Evolutionary conservation across 805 yeast species (phyloP).

Genomic region (Schwanniomyces pseudopolymorphus): DNA sequence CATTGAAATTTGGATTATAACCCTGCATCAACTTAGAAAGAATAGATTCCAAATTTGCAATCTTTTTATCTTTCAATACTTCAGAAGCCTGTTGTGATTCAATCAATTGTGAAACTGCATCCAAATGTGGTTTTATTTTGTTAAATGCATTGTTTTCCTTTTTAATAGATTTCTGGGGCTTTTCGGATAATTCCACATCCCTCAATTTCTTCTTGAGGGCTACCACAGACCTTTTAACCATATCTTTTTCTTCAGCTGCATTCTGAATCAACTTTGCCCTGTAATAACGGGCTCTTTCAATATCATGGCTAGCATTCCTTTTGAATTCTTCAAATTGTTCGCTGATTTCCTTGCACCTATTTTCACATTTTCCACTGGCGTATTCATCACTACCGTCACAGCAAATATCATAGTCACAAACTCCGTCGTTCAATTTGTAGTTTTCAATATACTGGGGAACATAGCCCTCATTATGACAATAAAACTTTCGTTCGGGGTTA

Average conservation of each 20-base stretch:
- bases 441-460: constrained; percentile 61
- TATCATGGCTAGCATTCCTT: constrained; percentile 10
- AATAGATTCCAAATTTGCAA: constrained; percentile 43
- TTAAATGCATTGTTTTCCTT: constrained; percentile 14
- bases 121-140: constrained; percentile 15
- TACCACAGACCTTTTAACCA: constrained; percentile 1
- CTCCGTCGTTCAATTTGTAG: constrained; percentile 79
- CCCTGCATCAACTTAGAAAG: constrained; percentile 49
- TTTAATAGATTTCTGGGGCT: constrained; percentile 5
- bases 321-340: constrained; percentile 26
- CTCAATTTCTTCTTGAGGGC: constrained; percentile 8
- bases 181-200: neutral
- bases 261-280: constrained; percentile 22
- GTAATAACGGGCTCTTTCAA: constrained; percentile 25
- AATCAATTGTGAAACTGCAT: constrained; percentile 7
- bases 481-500: constrained; percentile 46
- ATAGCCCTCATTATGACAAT: constrained; percentile 77
- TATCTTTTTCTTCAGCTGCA: constrained; percentile 12
- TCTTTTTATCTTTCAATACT: constrained; percentile 13
- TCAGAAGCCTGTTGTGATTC: constrained; percentile 8
- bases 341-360: constrained; percentile 53
- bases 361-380: constrained; percentile 47
- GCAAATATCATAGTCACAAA: constrained; percentile 84
- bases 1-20: constrained; percentile 86
- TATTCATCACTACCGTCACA: constrained; percentile 95